A percentile compares a stretch with the other conserved stretches of the same genome.
phyloP scores from a whole-genome alignment of 768 basidiomycete genomes.

The Cyclocybe cylindracea region DNA sequence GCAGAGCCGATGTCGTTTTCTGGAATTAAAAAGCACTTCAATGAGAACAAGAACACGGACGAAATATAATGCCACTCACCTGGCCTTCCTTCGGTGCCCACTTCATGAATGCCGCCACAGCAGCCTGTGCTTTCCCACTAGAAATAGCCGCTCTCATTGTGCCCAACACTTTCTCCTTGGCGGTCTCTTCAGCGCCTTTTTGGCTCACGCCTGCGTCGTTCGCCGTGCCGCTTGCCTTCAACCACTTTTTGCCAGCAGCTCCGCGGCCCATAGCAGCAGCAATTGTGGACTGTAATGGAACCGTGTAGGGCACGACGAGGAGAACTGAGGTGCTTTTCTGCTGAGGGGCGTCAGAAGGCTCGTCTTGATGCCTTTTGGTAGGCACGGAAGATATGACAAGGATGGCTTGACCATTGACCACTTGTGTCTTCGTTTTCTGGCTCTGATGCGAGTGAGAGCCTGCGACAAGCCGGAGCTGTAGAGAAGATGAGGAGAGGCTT shows the following conservation, averaged over 20 bases:
- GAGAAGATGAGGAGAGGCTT: constrained; percentile 28
- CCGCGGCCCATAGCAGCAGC: constrained; percentile 62
- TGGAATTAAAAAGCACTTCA: neutral
- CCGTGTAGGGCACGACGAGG: constrained; percentile 57
- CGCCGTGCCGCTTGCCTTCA: constrained; percentile 20
- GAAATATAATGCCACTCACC: constrained; percentile 9
- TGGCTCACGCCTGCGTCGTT: neutral
- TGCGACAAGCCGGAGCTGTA: constrained; percentile 20
- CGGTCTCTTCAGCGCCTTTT: constrained; percentile 15
- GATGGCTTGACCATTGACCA: constrained; percentile 43
- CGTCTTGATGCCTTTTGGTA: constrained; percentile 20
- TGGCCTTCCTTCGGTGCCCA: constrained; percentile 44
- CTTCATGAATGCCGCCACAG: constrained; percentile 59
- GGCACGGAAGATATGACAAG: constrained; percentile 46
- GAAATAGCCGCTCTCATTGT: constrained; percentile 41
- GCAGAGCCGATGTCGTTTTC: constrained; percentile 13
- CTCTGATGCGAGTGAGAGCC: constrained; percentile 13
- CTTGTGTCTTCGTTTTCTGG: constrained; percentile 10
- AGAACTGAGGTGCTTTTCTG: constrained; percentile 45
- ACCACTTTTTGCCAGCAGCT: constrained; percentile 42
- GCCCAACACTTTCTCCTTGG: constrained; percentile 32
- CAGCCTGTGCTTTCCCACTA: constrained; percentile 47
- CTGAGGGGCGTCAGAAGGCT: no score
- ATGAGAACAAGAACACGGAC: neutral
- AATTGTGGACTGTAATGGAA: constrained; percentile 59